Conservation (phyloP, 2,329 filamentous ascomycete species). For the Apiospora sp. region DNA sequence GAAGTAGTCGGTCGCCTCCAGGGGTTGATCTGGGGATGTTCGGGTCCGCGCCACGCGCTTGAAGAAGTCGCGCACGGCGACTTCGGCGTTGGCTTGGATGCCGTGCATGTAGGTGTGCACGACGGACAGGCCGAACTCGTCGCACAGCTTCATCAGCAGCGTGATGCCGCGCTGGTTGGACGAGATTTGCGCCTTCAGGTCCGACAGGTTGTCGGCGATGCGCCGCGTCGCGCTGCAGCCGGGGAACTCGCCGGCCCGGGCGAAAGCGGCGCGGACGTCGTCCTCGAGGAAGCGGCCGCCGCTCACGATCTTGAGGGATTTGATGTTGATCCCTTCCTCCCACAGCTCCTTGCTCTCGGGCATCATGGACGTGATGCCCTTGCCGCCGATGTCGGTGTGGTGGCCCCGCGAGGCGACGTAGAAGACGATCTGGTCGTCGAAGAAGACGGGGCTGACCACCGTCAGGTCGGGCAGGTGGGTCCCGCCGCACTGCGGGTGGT, state of each 20-base stretch:
- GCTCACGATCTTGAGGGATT: conserved; percentile 46
- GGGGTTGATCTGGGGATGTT: conserved; percentile 45
- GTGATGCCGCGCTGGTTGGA: conserved; percentile 50
- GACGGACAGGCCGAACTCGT: conserved; percentile 40
- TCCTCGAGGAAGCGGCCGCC: conserved; percentile 45
- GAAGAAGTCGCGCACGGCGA: conserved; percentile 43
- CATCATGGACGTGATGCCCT: conserved; percentile 50
- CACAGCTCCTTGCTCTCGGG: conserved; percentile 50
- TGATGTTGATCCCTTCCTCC: conserved; percentile 52
- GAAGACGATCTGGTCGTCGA: conserved; percentile 31
- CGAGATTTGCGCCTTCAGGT: conserved; percentile 52
- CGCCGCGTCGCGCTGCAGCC: conserved; percentile 46
- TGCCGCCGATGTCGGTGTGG: conserved; percentile 52
- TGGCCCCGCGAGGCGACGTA: conserved; percentile 33
- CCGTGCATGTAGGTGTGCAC: conserved; percentile 49
- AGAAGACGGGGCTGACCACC: conserved; percentile 33
- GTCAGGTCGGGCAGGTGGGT: conserved; percentile 35
- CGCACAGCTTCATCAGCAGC: conserved; percentile 41
- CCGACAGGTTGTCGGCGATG: conserved; percentile 50
- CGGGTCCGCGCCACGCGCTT: conserved; percentile 41
- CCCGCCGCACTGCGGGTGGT: conserved; percentile 49
- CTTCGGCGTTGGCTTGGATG: conserved; percentile 50
- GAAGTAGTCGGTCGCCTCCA: conserved; percentile 76
- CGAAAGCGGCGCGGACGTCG: conserved; percentile 40
- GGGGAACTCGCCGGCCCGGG: conserved; percentile 42